Evolutionary conservation across 352 stramenopile species (phyloP), one percentile per base, ranked within the genome.

Genomic region (Globisporangium iwayamae): DNA sequence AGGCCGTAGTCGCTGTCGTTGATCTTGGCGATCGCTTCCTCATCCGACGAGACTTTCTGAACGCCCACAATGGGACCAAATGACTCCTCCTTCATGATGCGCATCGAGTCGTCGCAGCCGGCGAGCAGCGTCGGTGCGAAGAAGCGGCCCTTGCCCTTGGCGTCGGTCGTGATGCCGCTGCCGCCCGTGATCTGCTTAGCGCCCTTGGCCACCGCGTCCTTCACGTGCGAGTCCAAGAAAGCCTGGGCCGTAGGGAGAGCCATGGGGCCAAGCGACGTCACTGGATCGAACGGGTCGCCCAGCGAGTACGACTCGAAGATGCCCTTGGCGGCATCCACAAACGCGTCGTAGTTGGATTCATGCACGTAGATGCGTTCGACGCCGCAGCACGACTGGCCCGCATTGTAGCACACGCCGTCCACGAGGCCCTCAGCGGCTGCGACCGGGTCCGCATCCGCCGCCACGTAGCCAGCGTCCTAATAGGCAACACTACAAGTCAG

Each of bases 321-420:
- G 11, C 69, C 76, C 48, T 77, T 79, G 6, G 81, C 83, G 47
- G 79, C 81, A 18, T 83, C 79, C 47, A 93, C 55, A 50, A 96
- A 96, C 60, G 75, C 62, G 65, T 96, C 81, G 69, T 93, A 93
- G 61, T 92, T 83, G 51, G 68, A 71, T 55, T 87, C 79, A 61
- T 96, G 85, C 39, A 96, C 87, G 63, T 93, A 96, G 60, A 93
- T 89, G 47, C 87, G 76, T 71, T 96, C 87, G 52, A 92, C 75
- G 58, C 75, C 83, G 62, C 85, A 93, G 73, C 87, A 94, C 38
- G 83, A 93, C 73, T 96, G 87, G 20, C 87, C 87, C 3, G 85
- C 80, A 66, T 94, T 94, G 71, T 90, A 94, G 71, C 87, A 89
- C 58, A 79, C 85, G 36, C 85, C 84, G 60, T 94, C 87, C 20